phyloP scores from a whole-genome alignment of 2,329 filamentous ascomycete species.

The Rhinocladiella mackenziei region DNA sequence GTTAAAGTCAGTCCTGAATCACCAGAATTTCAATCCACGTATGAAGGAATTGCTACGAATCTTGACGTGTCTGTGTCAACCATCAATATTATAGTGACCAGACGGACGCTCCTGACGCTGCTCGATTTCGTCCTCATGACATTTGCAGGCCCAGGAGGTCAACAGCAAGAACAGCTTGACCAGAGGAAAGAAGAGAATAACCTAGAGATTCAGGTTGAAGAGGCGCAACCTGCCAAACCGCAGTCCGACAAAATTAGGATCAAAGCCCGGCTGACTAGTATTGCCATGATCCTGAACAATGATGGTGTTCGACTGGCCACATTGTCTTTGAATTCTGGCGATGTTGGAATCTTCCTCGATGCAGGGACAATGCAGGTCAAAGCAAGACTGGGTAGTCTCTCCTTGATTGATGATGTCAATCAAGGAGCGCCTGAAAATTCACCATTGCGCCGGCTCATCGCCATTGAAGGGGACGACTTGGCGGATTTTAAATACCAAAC shows the following conservation, averaged over 20 bases:
- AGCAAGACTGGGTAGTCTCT: conserved; percentile 80
- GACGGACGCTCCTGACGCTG: conserved; percentile 85
- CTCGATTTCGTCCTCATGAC: conserved; percentile 92
- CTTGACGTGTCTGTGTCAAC: conserved; percentile 88
- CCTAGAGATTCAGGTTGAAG: conserved; percentile 26
- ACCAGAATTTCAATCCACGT: conserved; percentile 86
- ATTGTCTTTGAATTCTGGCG: conserved; percentile 83
- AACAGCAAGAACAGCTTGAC: conserved; percentile 29
- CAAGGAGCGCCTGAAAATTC: conserved; percentile 79
- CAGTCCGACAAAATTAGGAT: conserved; percentile 74
- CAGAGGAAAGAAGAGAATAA: conserved; percentile 42
- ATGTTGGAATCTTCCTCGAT: conserved; percentile 82
- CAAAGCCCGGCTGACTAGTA: conserved; percentile 88
- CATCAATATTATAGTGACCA: conserved; percentile 91
- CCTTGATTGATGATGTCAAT: conserved; percentile 88
- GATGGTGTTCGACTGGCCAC: conserved; percentile 94
- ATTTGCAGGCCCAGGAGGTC: conserved; percentile 63
- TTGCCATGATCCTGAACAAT: conserved; percentile 92
- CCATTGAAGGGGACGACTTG: conserved; percentile 91
- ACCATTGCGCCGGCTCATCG: conserved; percentile 77
- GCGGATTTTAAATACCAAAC: conserved; percentile 98
- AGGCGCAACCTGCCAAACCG: conserved; percentile 22
- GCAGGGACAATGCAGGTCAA: conserved; percentile 84
- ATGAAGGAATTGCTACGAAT: conserved; percentile 90
- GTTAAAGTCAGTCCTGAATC: conserved; percentile 84